Evolutionary conservation across 805 yeast genomes (phyloP), one percentile per base, ranked within the genome.

Genomic region (Scheffersomyces coipomensis): DNA sequence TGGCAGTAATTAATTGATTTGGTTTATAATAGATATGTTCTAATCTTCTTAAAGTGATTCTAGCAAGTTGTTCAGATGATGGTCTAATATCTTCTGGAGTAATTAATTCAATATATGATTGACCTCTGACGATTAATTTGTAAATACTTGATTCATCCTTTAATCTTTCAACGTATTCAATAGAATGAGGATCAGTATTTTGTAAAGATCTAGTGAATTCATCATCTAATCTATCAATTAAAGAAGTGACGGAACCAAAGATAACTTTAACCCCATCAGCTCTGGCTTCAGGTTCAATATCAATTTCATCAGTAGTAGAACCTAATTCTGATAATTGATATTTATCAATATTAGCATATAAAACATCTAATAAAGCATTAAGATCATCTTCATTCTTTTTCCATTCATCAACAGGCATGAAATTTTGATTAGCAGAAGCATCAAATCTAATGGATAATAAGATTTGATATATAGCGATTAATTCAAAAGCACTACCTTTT

Each of bases 21-120:
- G 97, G 91, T 71, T 93, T 93, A 81, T 81, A 93, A 72, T 93
- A 93, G 45, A 93, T 75, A 67, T 88, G 96, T 55, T 91, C 97
- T 55, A 93, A 71, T 69, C 99, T 81, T 60, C 93, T 83, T 38
- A 83, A 73, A 34, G 88, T 73, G 34, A 88, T 75, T 62, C 98
- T 80, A 21, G 86, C 78, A 50, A 86, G 71, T 52, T 79, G 82
- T 49, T 71, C 62, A 13, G 45, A 78, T 18, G 66, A 60, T 29
- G 61, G 54, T 50, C 49, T 46, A 63, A 67, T 18, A 51, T 34
- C 57, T 39, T 67, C 67, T 29, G 81, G 69, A 42, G 78, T 68
- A 38, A 77, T 77, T 27, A 71, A 59, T 66, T 91, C 97, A 60
- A 84, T 76, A 67, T 93, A 91, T 46, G 85, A 64, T 71, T 93